Evolutionary conservation across 1,139 yeast genomes (phyloP).

Genomic region (Geotrichum europaeum): DNA sequence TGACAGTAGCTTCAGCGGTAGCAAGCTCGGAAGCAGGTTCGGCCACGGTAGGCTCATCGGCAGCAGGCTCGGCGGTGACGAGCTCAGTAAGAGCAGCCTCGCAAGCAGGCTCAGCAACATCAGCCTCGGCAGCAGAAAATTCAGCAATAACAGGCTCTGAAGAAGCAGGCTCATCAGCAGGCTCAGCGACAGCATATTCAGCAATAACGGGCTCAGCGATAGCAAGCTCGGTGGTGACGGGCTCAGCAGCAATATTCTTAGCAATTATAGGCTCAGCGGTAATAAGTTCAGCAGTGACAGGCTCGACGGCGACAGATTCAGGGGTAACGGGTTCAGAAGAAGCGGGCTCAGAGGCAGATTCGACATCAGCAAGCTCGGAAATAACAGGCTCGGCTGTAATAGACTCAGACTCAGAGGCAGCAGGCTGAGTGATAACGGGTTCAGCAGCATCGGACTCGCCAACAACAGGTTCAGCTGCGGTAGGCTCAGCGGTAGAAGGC

Average conservation of each 20-base stretch:
- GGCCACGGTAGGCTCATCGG: background rate
- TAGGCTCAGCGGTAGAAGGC: too few relatives aligned
- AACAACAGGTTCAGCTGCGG: background rate
- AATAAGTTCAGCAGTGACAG: too few relatives aligned
- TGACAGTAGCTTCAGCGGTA: background rate
- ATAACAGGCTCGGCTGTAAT: background rate
- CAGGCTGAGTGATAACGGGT: background rate
- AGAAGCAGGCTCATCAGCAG: background rate
- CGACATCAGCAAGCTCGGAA: background rate
- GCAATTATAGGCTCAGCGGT: background rate
- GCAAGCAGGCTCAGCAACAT: too few relatives aligned
- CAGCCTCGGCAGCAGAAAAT: background rate
- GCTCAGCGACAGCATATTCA: background rate
- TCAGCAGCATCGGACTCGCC: background rate
- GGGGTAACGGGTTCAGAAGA: too few relatives aligned
- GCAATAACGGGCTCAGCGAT: background rate
- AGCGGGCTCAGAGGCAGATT: too few relatives aligned
- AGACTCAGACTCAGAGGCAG: background rate
- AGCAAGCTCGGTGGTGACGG: conserved; percentile 5
- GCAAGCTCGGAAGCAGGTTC: background rate
- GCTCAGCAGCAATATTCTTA: background rate
- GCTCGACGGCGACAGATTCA: too few relatives aligned
- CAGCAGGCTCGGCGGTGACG: background rate
- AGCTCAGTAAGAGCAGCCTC: too few relatives aligned
- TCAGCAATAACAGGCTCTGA: conserved; percentile 1